Conservation (phyloP, 768 basidiomycete species). For the Mycena maculata region DNA sequence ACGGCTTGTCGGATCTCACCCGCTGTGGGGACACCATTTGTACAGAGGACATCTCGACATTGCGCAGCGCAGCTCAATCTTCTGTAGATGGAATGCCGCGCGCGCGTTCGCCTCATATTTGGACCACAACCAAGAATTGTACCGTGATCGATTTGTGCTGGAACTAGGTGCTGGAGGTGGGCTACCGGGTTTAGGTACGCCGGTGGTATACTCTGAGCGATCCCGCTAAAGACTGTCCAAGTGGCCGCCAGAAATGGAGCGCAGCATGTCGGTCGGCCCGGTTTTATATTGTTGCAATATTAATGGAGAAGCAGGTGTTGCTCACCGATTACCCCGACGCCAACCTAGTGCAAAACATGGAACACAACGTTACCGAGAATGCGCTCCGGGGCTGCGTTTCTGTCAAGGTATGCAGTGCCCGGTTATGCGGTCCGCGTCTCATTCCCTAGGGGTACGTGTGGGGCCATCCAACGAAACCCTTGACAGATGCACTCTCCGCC, state of each 20-base stretch:
- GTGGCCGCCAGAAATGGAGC: conserved; percentile 80
- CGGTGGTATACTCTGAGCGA: too few species aligned
- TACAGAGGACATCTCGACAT: conserved; percentile 43
- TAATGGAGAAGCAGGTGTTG: conserved; percentile 63
- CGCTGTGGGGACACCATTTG: conserved; percentile 87
- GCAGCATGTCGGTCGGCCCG: conserved; percentile 57
- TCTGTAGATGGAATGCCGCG: conserved; percentile 82
- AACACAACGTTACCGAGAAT: conserved; percentile 74
- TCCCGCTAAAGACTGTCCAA: too few species aligned
- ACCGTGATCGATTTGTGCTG: conserved; percentile 63
- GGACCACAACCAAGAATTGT: conserved; percentile 63
- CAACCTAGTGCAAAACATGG: conserved; percentile 79
- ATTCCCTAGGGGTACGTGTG: conserved; percentile 81
- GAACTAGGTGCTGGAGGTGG: conserved; percentile 97
- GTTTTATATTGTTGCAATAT: neutral
- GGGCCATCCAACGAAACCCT: conserved; percentile 67
- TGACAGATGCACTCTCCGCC: conserved; percentile 51
- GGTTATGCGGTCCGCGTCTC: neutral
- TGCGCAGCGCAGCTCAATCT: conserved; percentile 2
- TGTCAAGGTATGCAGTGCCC: conserved; percentile 47
- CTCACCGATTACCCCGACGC: conserved; percentile 94
- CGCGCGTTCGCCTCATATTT: conserved; percentile 77
- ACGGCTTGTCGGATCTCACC: conserved; percentile 81
- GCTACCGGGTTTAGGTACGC: conserved; percentile 72
- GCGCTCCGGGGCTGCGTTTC: conserved; percentile 49